Conservation (phyloP, 768 basidiomycete species). For the Kwoniella shandongensis region DNA sequence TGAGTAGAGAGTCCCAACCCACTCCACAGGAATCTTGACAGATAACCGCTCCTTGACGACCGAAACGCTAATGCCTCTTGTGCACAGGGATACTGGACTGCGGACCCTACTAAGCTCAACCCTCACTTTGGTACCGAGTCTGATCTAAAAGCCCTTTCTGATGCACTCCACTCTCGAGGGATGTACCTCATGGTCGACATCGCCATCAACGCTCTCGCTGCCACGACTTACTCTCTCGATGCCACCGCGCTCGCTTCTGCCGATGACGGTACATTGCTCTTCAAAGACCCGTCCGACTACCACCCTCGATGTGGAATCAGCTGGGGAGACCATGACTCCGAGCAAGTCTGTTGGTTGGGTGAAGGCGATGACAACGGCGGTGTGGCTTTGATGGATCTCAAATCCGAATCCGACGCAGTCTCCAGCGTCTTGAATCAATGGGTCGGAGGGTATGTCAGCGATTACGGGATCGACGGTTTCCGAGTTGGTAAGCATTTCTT, state of each 20-base stretch:
- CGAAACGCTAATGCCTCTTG: no score
- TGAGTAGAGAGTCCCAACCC: no score
- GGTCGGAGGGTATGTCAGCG: slow-evolving; percentile 27
- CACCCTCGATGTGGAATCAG: slow-evolving; percentile 35
- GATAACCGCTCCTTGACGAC: no score
- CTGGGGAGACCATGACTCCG: slow-evolving; percentile 31
- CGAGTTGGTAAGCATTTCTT: slow-evolving; percentile 6
- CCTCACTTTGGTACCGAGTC: slow-evolving; percentile 46
- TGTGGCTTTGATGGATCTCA: slow-evolving; percentile 39
- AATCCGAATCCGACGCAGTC: slow-evolving; percentile 28
- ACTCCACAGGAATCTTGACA: background rate
- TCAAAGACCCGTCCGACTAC: slow-evolving; percentile 33
- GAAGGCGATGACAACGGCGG: slow-evolving; percentile 15
- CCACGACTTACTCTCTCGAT: slow-evolving; percentile 23
- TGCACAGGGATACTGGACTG: slow-evolving; percentile 44
- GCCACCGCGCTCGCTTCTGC: slow-evolving; percentile 21
- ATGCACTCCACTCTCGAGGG: slow-evolving; percentile 43
- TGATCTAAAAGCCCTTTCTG: slow-evolving; percentile 50
- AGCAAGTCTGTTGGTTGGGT: slow-evolving; percentile 39
- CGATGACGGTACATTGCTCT: slow-evolving; percentile 31
- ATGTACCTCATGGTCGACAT: slow-evolving; percentile 55
- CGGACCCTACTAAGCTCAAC: slow-evolving; percentile 48
- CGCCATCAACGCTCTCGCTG: slow-evolving; percentile 35
- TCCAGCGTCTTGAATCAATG: slow-evolving; percentile 27
- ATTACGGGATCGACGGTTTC: slow-evolving; percentile 43